Evolutionary conservation across 768 basidiomycete species (phyloP).

Genomic region (Leccinum fibrillosum): DNA sequence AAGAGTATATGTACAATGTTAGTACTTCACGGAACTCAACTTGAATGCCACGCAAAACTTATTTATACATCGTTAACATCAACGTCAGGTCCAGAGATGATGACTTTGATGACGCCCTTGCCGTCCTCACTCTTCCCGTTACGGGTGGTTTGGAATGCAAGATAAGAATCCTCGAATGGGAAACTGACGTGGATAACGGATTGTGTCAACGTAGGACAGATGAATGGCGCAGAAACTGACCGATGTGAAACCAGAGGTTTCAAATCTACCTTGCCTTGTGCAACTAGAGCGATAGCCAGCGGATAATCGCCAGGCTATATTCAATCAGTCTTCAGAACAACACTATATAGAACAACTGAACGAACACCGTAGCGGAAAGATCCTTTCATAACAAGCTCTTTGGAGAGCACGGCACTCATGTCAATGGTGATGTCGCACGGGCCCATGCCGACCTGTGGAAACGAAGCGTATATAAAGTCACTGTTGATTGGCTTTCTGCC

Average conservation of each 20-base stretch:
- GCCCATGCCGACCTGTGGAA: slow-evolving; percentile 74
- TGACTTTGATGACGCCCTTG: slow-evolving; percentile 82
- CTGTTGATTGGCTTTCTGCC: slow-evolving; percentile 2
- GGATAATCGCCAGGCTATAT: slow-evolving; percentile 78
- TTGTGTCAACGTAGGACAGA: not conserved
- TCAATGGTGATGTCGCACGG: slow-evolving; percentile 72
- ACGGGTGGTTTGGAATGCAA: slow-evolving; percentile 81
- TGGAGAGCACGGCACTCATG: slow-evolving; percentile 62
- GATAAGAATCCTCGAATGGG: slow-evolving; percentile 70
- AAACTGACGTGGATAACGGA: slow-evolving; percentile 40
- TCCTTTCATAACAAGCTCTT: slow-evolving; percentile 81
- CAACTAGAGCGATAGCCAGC: slow-evolving; percentile 79
- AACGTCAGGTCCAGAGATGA: slow-evolving; percentile 80
- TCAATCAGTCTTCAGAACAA: not conserved
- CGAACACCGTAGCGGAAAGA: slow-evolving; percentile 89
- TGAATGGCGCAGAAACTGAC: slow-evolving; percentile 34
- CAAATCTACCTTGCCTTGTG: slow-evolving; percentile 79
- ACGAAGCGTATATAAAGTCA: slow-evolving; percentile 3
- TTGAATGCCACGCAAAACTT: not conserved
- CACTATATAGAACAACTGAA: slow-evolving; percentile 4
- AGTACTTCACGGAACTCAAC: not conserved
- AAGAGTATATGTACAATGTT: not conserved
- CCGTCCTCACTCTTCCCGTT: slow-evolving; percentile 83
- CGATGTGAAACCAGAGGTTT: slow-evolving; percentile 89
- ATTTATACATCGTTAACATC: slow-evolving; percentile 38